phyloP scores from a whole-genome alignment of 1,139 yeast species.

The Geotrichum aggregatum region DNA sequence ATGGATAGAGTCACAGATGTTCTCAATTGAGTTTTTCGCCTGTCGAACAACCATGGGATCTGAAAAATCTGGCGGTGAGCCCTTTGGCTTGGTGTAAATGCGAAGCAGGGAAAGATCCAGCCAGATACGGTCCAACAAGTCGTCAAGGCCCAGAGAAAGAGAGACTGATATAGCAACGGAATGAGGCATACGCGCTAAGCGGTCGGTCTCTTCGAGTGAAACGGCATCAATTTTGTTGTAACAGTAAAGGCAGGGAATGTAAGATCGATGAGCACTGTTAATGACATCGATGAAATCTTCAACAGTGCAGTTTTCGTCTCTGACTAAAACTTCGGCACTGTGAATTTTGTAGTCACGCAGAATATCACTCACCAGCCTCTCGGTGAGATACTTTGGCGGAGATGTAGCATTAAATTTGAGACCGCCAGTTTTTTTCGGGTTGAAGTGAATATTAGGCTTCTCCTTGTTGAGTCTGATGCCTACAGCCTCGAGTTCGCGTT shows the following conservation, averaged over 20 bases:
- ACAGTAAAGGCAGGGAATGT: slow-evolving; percentile 86
- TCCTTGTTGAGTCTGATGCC: slow-evolving; percentile 83
- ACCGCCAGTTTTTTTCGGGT: slow-evolving; percentile 85
- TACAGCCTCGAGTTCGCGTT: slow-evolving; percentile 85
- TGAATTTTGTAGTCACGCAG: slow-evolving; percentile 84
- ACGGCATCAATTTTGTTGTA: slow-evolving; percentile 95
- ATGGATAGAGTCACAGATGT: slow-evolving; percentile 88
- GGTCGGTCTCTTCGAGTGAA: slow-evolving; percentile 87
- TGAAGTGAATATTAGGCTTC: slow-evolving; percentile 76
- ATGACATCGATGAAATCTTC: slow-evolving; percentile 93
- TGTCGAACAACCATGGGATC: slow-evolving; percentile 91
- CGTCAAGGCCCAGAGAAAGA: slow-evolving; percentile 77
- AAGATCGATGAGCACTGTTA: slow-evolving; percentile 79
- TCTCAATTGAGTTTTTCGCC: slow-evolving; percentile 67
- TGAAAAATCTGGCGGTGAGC: slow-evolving; percentile 68
- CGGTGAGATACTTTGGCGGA: slow-evolving; percentile 80
- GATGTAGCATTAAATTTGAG: slow-evolving; percentile 73
- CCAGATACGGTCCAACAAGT: slow-evolving; percentile 91
- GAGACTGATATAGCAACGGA: slow-evolving; percentile 94
- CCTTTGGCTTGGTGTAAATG: slow-evolving; percentile 83
- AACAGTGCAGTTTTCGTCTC: slow-evolving; percentile 85
- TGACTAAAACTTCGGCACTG: slow-evolving; percentile 85
- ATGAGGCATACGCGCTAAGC: slow-evolving; percentile 85
- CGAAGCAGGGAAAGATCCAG: slow-evolving; percentile 73
- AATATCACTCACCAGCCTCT: slow-evolving; percentile 69